These are phyloP conservation scores for Aspergillus pseudoterreus DNA, from an alignment of 2,329 filamentous ascomycete species.

Conservation along the genomic window DNA sequence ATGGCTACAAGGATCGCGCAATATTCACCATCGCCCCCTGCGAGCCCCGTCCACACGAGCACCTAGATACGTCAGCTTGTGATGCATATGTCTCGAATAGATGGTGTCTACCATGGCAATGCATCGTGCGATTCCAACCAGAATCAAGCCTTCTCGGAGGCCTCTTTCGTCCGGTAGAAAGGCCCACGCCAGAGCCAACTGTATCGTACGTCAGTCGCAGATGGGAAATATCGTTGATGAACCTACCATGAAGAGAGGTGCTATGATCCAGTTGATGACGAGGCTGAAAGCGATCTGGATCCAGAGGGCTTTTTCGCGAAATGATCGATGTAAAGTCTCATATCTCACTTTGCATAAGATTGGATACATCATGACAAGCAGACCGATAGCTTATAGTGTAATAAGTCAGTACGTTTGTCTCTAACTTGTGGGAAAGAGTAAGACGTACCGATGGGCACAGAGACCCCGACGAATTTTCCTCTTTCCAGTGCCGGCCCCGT, in stretches of 20 bases:
- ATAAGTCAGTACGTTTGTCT: neutral
- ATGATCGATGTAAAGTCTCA: slow-evolving; percentile 67
- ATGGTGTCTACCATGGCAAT: slow-evolving; percentile 72
- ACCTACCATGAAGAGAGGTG: slow-evolving; percentile 74
- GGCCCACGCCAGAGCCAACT: slow-evolving; percentile 51
- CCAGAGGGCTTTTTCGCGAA: slow-evolving; percentile 64
- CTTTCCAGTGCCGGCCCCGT: slow-evolving; percentile 60
- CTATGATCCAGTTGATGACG: slow-evolving; percentile 77
- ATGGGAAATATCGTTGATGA: neutral
- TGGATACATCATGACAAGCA: slow-evolving; percentile 92
- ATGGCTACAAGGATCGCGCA: slow-evolving; percentile 76
- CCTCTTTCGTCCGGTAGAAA: slow-evolving; percentile 51
- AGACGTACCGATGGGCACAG: slow-evolving; percentile 59
- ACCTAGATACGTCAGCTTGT: slow-evolving; percentile 35
- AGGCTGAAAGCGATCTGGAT: slow-evolving; percentile 72
- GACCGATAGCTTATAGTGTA: slow-evolving; percentile 67
- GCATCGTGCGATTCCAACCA: slow-evolving; percentile 79
- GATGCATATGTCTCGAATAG: neutral
- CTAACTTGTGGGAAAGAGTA: neutral
- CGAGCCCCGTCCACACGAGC: slow-evolving; percentile 73
- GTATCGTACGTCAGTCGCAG: neutral
- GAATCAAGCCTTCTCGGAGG: slow-evolving; percentile 63
- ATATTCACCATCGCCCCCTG: slow-evolving; percentile 74
- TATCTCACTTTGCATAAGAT: slow-evolving; percentile 84
- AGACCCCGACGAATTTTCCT: slow-evolving; percentile 68